These are phyloP conservation scores for Lentinula sp. DNA, from an alignment of 768 basidiomycete genomes.

Conservation along the genomic window DNA sequence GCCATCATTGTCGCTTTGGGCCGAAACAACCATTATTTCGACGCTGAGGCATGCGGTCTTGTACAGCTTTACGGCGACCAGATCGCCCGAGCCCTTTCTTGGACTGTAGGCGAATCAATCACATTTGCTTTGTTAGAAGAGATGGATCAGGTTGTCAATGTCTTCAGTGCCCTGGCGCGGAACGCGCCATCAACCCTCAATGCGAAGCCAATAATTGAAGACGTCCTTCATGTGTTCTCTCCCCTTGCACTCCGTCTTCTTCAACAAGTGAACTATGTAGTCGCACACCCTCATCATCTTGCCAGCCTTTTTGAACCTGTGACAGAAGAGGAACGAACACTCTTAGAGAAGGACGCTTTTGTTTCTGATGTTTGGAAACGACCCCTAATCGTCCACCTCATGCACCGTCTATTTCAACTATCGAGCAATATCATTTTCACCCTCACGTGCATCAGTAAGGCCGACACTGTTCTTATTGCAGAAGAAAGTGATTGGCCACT, in stretches of 20 bases:
- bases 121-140: constrained; percentile 76
- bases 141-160: constrained; percentile 68
- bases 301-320: constrained; percentile 77
- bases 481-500: constrained; percentile 70
- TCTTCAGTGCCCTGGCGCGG: constrained; percentile 72
- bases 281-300: constrained; percentile 88
- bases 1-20: constrained; percentile 61
- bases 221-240: constrained; percentile 65
- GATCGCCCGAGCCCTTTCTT: constrained; percentile 67
- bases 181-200: constrained; percentile 42
- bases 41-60: constrained; percentile 80
- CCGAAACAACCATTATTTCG: constrained; percentile 70
- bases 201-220: constrained; percentile 46
- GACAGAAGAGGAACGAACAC: constrained; percentile 64
- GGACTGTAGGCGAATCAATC: constrained; percentile 79
- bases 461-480: constrained; percentile 58
- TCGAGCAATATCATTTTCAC: constrained; percentile 66
- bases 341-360: constrained; percentile 62
- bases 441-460: constrained; percentile 63
- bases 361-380: constrained; percentile 59
- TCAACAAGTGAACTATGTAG: constrained; percentile 84
- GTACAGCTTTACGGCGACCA: constrained; percentile 83
- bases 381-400: constrained; percentile 65
- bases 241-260: constrained; percentile 65
- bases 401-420: constrained; percentile 67